Evolutionary conservation across 1,284 basidiomycete species (phyloP).

Genomic region (Cutaneotrichosporon spelunceum): DNA sequence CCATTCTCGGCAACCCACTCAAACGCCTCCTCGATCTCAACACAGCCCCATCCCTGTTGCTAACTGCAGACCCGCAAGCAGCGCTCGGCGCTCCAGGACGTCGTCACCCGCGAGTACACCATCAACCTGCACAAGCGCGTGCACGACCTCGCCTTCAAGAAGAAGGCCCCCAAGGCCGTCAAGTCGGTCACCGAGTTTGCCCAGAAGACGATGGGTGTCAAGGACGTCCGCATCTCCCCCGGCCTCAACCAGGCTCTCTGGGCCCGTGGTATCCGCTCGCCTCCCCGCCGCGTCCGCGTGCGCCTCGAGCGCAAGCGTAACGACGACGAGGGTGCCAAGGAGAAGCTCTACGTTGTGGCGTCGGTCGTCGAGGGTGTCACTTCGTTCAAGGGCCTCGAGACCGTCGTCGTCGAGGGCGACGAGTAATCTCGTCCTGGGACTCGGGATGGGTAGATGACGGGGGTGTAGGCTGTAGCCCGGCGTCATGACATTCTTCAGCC

Average conservation of each 20-base stretch:
- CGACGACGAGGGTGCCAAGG: slow-evolving; percentile 93
- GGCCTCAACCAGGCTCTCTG: slow-evolving; percentile 91
- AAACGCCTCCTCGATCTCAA: background rate
- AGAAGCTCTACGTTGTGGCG: slow-evolving; percentile 93
- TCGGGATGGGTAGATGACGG: slow-evolving; percentile 13
- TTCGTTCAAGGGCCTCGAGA: slow-evolving; percentile 84
- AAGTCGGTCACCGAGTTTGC: slow-evolving; percentile 88
- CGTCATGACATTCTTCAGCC: slow-evolving; percentile 31
- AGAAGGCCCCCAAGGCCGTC: slow-evolving; percentile 85
- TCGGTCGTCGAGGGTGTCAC: slow-evolving; percentile 71
- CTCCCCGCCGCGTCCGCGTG: slow-evolving; percentile 83
- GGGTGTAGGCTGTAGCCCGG: slow-evolving; percentile 28
- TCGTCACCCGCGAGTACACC: slow-evolving; percentile 94
- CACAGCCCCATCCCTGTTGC: background rate
- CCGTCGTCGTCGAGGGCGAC: slow-evolving; percentile 71
- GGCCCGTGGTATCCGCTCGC: slow-evolving; percentile 76
- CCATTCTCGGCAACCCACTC: background rate
- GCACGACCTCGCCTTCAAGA: slow-evolving; percentile 87
- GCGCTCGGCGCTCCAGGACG: slow-evolving; percentile 90
- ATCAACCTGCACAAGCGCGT: slow-evolving; percentile 92
- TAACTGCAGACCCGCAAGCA: slow-evolving; percentile 68
- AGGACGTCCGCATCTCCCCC: slow-evolving; percentile 86
- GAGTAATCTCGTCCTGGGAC: slow-evolving; percentile 32
- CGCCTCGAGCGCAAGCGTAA: slow-evolving; percentile 92
- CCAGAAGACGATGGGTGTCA: slow-evolving; percentile 87